Conservation (phyloP, 371 early-diverging fungal genomes). For the Apophysomyces sp. region DNA sequence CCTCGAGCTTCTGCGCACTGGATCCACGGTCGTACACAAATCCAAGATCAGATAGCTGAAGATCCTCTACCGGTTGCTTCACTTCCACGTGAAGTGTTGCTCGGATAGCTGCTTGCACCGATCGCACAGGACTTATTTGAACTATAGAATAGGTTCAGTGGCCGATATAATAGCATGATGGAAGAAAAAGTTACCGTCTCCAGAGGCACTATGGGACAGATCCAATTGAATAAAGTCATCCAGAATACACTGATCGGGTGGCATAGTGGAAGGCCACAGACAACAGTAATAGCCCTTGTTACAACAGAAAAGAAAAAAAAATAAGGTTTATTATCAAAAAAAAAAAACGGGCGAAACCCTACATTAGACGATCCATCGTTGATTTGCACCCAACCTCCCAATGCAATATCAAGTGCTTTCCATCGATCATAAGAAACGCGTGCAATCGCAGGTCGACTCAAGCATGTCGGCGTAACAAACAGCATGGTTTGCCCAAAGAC, state of each 20-base stretch:
- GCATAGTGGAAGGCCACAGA: constrained; percentile 28
- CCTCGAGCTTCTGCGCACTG: constrained; percentile 17
- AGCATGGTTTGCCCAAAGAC: background rate
- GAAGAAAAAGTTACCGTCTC: background rate
- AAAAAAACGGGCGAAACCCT: background rate
- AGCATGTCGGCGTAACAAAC: background rate
- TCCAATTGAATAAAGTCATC: constrained; percentile 10
- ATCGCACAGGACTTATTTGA: constrained; percentile 12
- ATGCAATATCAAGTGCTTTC: background rate
- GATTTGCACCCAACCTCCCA: constrained; percentile 26
- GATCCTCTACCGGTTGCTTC: constrained; percentile 11
- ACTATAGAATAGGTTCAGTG: background rate
- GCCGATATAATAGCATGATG: background rate
- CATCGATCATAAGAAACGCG: constrained; percentile 18
- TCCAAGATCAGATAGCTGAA: constrained; percentile 24
- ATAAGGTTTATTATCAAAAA: background rate
- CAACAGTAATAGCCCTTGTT: constrained; percentile 25
- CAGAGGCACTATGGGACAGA: background rate
- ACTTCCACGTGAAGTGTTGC: constrained; percentile 10
- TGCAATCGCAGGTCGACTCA: constrained; percentile 22
- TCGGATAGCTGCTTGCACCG: constrained; percentile 11
- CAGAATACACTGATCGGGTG: constrained; percentile 10
- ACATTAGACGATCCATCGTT: constrained; percentile 5
- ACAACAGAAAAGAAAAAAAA: background rate
- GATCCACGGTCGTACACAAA: constrained; percentile 25